phyloP scores from a whole-genome alignment of 2,329 filamentous ascomycete species.

The Scedosporium boydii region DNA sequence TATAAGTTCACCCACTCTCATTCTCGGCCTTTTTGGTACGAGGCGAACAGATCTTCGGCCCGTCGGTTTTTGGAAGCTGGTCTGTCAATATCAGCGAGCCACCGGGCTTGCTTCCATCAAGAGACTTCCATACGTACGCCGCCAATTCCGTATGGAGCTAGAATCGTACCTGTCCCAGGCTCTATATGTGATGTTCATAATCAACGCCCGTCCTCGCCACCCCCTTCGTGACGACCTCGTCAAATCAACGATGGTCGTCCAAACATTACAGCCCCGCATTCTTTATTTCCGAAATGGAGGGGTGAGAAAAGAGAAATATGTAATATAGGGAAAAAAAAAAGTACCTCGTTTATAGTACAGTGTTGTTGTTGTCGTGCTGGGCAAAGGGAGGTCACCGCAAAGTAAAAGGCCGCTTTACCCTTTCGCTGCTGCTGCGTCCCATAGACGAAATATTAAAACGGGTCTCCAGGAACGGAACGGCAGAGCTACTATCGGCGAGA shows the following conservation, averaged over 20 bases:
- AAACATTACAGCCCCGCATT: not conserved
- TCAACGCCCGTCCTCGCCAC: not conserved
- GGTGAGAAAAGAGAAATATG: conserved; percentile 2
- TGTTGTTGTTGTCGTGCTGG: not conserved
- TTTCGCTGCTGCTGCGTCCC: not conserved
- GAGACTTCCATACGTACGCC: no score
- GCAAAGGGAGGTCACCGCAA: not conserved
- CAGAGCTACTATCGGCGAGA: not conserved
- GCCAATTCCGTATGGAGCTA: not conserved
- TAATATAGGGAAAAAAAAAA: not conserved
- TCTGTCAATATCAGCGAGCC: not conserved
- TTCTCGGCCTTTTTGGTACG: not conserved
- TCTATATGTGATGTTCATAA: not conserved
- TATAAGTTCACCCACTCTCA: not conserved
- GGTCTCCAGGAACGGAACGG: not conserved
- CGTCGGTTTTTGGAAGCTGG: not conserved
- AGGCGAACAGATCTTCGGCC: not conserved
- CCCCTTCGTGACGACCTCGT: not conserved
- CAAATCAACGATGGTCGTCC: not conserved
- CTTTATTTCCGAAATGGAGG: not conserved
- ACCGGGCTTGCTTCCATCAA: not conserved
- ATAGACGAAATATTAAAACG: not conserved
- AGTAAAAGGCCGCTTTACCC: not conserved
- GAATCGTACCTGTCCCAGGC: not conserved
- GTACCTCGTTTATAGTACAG: conserved; percentile 7